These are phyloP conservation scores for Cyclotella atomus DNA, from an alignment of 108 stramenopile genomes.

Conservation along the genomic window DNA sequence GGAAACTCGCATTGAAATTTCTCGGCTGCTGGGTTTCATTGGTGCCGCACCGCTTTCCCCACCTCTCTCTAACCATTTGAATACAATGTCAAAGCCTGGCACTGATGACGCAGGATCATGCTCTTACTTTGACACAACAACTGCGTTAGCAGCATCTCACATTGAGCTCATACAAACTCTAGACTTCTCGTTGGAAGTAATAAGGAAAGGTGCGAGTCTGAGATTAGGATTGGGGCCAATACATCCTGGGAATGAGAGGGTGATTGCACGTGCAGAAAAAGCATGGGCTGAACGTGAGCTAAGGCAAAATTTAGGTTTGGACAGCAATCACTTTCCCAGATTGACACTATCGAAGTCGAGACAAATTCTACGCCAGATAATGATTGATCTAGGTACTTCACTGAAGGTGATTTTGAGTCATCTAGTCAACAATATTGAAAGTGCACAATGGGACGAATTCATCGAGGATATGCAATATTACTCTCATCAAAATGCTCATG, in stretches of 20 bases:
- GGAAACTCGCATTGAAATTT: constrained; percentile 15
- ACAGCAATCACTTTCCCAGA: background rate
- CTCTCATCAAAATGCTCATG: background rate
- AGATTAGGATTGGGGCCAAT: constrained; percentile 26
- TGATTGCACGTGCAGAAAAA: constrained; percentile 27
- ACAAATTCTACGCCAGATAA: constrained; percentile 28
- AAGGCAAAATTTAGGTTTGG: background rate
- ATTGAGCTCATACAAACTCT: constrained; percentile 10
- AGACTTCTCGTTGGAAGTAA: background rate
- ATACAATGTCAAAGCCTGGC: background rate
- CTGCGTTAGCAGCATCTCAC: constrained; percentile 16
- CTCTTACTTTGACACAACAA: constrained; percentile 12
- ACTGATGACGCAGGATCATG: no score
- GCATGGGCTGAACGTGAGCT: constrained; percentile 18
- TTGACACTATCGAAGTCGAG: constrained; percentile 38
- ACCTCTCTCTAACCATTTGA: background rate
- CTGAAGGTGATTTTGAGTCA: constrained; percentile 1
- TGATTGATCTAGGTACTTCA: constrained; percentile 31
- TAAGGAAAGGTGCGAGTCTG: constrained; percentile 17
- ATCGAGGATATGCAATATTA: constrained; percentile 25
- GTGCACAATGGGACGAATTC: constrained; percentile 38
- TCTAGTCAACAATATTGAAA: background rate
- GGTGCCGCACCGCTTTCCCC: constrained; percentile 23
- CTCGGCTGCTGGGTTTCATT: constrained; percentile 20
- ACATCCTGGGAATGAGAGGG: constrained; percentile 5